Base-by-base conservation (phyloP, 2,329 filamentous ascomycete species). In the Penicillium occitanis region DNA sequence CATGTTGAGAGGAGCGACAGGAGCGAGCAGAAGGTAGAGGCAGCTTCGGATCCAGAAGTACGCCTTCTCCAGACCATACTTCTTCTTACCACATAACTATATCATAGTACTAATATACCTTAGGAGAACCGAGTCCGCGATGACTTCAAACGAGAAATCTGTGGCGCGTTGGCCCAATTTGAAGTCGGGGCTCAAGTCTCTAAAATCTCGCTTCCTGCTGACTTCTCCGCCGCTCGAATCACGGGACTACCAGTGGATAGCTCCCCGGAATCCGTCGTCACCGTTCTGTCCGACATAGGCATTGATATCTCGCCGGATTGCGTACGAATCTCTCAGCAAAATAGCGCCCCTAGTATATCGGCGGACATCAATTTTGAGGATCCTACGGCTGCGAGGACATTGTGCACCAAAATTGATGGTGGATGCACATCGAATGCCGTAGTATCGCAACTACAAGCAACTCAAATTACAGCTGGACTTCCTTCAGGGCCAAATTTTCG, bases 221-320 rank as follows among this genome's bases (percentile, higher is more conserved):
- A 74, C 61, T 73, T 73, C 55, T 74, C 72, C 44, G 58, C 67
- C 58, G 69, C 67, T 42, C 69, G 67, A 13, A 70, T 74, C 25
- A 68, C 55, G 3, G 71, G 70, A 19, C 51, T 74, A 57, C 28
- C 64, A 7, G 40, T 60, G 61, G 67, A 61, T 48, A 70, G 61
- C 37, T 68, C 69, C 6, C 57, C 66, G 19, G 66, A 61, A 71
- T 51, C 63, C 42, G 57, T 69, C 1, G 59, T 64, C 59, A 58
- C 59, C 3, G 61, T 70, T 30, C 61, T 58, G n/a, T 22, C n/a
- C 2, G 8, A 19, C 8, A 13, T 58, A 13, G 35, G 13, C 19
- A 37, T 37, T 13, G 30, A 37, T 5, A 33, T 22, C 11, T 14
- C 53, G n/a, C 30, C 33, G 6, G 30, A 37, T 10, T 42, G 17